Evolutionary conservation across 805 yeast species (phyloP), one percentile per base, ranked within the genome.

Genomic region (Candida germanica): DNA sequence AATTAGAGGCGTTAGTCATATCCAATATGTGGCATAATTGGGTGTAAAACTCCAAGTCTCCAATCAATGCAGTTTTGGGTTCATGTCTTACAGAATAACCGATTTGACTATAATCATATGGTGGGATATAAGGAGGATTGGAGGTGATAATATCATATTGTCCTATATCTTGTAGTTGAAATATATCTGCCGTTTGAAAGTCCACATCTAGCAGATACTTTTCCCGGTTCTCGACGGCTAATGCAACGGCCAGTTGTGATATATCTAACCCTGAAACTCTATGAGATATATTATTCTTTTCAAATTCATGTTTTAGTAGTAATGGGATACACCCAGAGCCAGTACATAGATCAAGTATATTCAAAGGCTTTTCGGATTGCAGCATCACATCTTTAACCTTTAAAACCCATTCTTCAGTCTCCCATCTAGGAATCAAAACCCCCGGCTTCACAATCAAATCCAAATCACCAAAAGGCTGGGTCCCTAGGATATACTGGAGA

Each of bases 371-470:
- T 8, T 5, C 12, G 17, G 13, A 12, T 18, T 27, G 11, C 41
- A 7, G 16, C 10, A 25, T 26, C 21, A 36, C 25, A 29, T 6
- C 8, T 5, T 31, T 21, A 14, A 83, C 53, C 36, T 68, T 69
- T 19, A 62, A 23, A 7, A 74, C 65, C 97, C 97, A 91, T 51
- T 87, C 95, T 55, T 91, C 98, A 0, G 98, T 91, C 54, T 91
- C 98, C 83, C 91, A 80, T 33, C 98, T 61, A 0, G 98, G 98
- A 18, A 91, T 89, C 41, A 91, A 61, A 2, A 87, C 97, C 0
- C 79, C 79, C 1, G 63, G 64, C 19, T 58, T 49, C 49, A 96
- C 86, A 17, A 49, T 38, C 3, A 91, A 70, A 9, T 74, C 76
- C 32, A 91, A 53, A 1, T 55, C 50, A 0, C 93, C 95, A 64